Evolutionary conservation across 768 basidiomycete species (phyloP), one percentile per base, ranked within the genome.

Genomic region (Rhodotorula paludigena): DNA sequence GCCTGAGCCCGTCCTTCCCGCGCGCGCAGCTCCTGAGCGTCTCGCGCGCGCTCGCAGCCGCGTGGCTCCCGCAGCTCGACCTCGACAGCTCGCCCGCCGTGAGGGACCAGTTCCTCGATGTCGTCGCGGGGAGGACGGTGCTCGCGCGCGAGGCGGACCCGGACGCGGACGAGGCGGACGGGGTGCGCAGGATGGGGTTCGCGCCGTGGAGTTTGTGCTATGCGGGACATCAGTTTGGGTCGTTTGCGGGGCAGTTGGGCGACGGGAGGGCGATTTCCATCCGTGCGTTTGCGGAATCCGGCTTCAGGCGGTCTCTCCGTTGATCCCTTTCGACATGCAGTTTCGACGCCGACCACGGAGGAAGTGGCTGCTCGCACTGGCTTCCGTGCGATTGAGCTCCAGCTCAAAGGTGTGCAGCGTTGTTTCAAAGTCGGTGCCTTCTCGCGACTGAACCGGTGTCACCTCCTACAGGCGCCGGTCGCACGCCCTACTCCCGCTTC

Each of bases 221-320:
- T 28, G 66, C 63, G 1, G 71, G 92, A 1, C 89, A 91, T 75
- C 90, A 92, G 73, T 92, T 92, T 74, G 90, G 91, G 1, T 79
- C 76, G 5, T 97, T 88, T 86, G 93, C 96, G 1, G 92, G 92
- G 33, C 96, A 97, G 76, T 82, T 99, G 8, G 96, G 96, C 20
- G 94, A 98, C 74, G 96, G 96, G 0, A 83, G 96, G 25, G 94
- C 96, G 1, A 89, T 91, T n/a, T 89, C 89, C 15, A 84, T 99
- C 57, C 79, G 85, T 85, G 73, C 70, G 84, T 79, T 6, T 23
- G 9, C 21, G 21, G 18, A 18, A 21, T 51, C 8, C 39, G 47
- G 20, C 16, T 39, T 16, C 11, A 9, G 16, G 10, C 2, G 45
- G 21, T 21, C 1, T 1, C 5, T 23, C 30, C 18, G 32, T 16